phyloP scores from a whole-genome alignment of 2,329 filamentous ascomycete species.

The Colletotrichum sp. region DNA sequence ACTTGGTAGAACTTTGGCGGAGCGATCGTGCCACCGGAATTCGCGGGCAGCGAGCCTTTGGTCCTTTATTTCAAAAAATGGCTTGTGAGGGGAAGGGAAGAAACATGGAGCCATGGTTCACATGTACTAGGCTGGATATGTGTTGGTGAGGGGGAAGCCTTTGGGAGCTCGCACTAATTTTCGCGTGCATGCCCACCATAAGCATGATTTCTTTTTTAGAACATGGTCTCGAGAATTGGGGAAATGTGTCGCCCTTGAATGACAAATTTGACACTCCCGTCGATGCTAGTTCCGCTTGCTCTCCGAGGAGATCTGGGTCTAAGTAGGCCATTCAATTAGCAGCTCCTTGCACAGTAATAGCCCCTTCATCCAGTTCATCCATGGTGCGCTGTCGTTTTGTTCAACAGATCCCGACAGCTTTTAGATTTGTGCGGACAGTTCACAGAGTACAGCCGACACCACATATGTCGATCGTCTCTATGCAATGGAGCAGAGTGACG shows the following conservation, averaged over 20 bases:
- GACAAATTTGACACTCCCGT: background rate
- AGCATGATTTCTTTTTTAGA: background rate
- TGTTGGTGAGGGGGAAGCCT: background rate
- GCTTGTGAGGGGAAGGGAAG: background rate
- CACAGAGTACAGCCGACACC: background rate
- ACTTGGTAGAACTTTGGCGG: background rate
- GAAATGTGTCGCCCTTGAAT: background rate
- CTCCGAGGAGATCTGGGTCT: background rate
- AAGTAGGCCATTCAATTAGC: background rate
- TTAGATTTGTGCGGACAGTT: background rate
- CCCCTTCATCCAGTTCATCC: background rate
- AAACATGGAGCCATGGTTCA: background rate
- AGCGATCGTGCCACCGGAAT: background rate
- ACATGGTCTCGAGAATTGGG: background rate
- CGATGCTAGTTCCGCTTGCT: background rate
- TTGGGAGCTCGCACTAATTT: background rate
- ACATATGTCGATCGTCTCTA: background rate
- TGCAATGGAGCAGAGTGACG: background rate
- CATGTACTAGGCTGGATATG: background rate
- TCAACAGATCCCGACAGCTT: background rate
- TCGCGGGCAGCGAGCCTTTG: background rate
- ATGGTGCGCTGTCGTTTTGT: accelerated
- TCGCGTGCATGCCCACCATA: background rate
- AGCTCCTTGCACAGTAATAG: background rate
- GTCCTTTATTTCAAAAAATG: background rate